Percentiles rank a stretch among this genome's conserved stretches.
Evolutionary conservation across 75 land plant genomes (phyloP).

Genomic region (Picea sitchensis): DNA sequence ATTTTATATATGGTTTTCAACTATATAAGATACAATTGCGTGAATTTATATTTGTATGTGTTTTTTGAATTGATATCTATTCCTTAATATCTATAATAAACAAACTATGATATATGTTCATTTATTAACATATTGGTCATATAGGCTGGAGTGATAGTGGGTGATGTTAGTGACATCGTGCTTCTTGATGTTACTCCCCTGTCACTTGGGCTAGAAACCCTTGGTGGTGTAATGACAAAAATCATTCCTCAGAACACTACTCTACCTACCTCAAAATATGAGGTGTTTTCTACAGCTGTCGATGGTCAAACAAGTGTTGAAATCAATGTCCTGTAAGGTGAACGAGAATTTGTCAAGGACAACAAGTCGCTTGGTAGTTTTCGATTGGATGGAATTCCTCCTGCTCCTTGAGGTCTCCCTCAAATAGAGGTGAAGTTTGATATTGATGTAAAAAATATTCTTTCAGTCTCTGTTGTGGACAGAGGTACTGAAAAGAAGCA

Average conservation of each 20-base stretch:
- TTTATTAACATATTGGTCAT: background rate
- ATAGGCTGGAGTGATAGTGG: constrained; percentile 80
- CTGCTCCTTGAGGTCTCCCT: constrained; percentile 60
- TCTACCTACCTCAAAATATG: constrained; percentile 66
- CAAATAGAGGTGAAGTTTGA: constrained; percentile 73
- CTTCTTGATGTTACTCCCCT: constrained; percentile 64
- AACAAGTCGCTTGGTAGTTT: constrained; percentile 64
- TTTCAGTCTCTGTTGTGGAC: constrained; percentile 51
- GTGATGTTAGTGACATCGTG: constrained; percentile 59
- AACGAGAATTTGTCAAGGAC: constrained; percentile 64
- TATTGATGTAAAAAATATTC: constrained; percentile 72
- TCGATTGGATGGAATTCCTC: constrained; percentile 64
- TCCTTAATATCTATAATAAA: no score
- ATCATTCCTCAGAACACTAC: constrained; percentile 61
- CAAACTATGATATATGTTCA: no score
- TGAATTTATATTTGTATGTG: no score
- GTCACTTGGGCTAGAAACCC: constrained; percentile 58
- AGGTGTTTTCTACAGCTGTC: constrained; percentile 70
- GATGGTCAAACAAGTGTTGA: constrained; percentile 70
- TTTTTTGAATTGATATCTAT: no score
- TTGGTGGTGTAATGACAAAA: constrained; percentile 62
- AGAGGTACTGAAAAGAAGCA: constrained; percentile 68
- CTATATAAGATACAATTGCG: no score
- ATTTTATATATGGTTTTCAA: background rate
- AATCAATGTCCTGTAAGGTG: constrained; percentile 57